These are phyloP conservation scores for Alternaria sp. DNA, from an alignment of 2,329 filamentous ascomycete species.

Conservation along the genomic window DNA sequence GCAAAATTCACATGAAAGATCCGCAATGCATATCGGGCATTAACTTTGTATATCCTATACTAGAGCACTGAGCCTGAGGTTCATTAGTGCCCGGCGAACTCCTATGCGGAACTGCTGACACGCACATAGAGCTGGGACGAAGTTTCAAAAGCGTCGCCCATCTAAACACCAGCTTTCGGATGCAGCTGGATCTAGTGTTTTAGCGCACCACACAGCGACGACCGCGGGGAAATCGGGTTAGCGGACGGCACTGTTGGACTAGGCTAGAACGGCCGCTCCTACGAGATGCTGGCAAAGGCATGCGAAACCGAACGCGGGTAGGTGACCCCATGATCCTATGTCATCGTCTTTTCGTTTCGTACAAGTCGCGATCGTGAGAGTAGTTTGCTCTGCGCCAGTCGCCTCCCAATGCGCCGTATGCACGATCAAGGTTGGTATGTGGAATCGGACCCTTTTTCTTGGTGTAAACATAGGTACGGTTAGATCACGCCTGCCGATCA, in stretches of 20 bases:
- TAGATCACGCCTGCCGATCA: conserved; percentile 25
- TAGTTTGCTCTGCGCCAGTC: conserved; percentile 1
- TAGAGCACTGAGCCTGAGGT: conserved; percentile 34
- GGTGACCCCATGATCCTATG: conserved; percentile 19
- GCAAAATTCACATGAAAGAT: conserved; percentile 35
- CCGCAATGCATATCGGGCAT: conserved; percentile 43
- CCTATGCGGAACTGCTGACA: conserved; percentile 42
- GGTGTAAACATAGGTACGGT: conserved; percentile 20
- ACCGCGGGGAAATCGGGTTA: conserved; percentile 48
- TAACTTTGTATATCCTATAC: conserved; percentile 43
- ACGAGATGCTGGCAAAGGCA: conserved; percentile 36
- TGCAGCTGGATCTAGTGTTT: conserved; percentile 42
- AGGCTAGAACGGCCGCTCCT: conserved; percentile 40
- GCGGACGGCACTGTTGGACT: conserved; percentile 37
- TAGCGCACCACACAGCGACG: conserved; percentile 45
- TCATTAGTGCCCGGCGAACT: conserved; percentile 38
- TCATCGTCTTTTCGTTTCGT: conserved; percentile 11
- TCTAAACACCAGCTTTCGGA: conserved; percentile 42
- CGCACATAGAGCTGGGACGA: conserved; percentile 43
- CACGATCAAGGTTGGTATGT: conserved; percentile 13
- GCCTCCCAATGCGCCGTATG: conserved; percentile 15
- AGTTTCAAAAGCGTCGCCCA: conserved; percentile 45
- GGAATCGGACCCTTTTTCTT: conserved; percentile 17
- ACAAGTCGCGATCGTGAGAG: conserved; percentile 8
- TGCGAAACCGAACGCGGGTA: conserved; percentile 29